Evolutionary conservation across 148 eudicot species (phyloP), one percentile per base, ranked within the genome.

Genomic region (Camellia lanceoleosa): DNA sequence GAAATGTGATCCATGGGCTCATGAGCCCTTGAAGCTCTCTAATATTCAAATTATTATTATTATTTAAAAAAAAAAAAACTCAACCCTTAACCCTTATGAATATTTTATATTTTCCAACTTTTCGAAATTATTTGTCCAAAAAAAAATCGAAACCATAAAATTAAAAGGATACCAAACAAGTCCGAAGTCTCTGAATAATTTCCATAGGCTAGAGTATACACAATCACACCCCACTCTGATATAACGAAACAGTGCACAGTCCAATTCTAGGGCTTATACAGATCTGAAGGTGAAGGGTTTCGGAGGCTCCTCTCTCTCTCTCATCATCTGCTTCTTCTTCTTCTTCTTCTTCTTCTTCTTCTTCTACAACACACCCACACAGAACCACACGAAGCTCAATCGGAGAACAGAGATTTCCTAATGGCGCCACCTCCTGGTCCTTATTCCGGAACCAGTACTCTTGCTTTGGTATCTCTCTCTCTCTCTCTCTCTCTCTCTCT

Each of bases 391-490:
- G 9, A 10, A 19, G 5, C 15, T 49, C 30, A 3, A 72, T 3
- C 41, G 3, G 0, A 4, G 42, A 5, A 54, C 1, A 18, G 63
- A 60, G 20, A 15, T 60, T 30, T 43, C 4, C 66, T 7, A 77
- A 92, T 92, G 95, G 90, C 90, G 77, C 88, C 88, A 44, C 85
- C 86, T 73, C 94, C 97, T 65, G 94, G 93, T 61, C 92, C 89
- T n/a, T 93, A 91, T 86, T 86, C 94, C 43, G 97, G 97, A 38
- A 84, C 80, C 62, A 92, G 97, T 86, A 85, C 90, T 0, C 91
- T 92, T 58, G 97, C 97, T 60, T 59, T 89, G 92, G 97, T 92
- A 89, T n/a, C 64, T 7, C 52, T 49, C 52, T 5, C 49, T 20
- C 19, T 47, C n/a, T 47, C 38, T 52, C 60, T 73, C n/a, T 73